These are phyloP conservation scores for Martiniozyma asiatica DNA, from an alignment of 1,139 yeast genomes.

Conservation along the genomic window DNA sequence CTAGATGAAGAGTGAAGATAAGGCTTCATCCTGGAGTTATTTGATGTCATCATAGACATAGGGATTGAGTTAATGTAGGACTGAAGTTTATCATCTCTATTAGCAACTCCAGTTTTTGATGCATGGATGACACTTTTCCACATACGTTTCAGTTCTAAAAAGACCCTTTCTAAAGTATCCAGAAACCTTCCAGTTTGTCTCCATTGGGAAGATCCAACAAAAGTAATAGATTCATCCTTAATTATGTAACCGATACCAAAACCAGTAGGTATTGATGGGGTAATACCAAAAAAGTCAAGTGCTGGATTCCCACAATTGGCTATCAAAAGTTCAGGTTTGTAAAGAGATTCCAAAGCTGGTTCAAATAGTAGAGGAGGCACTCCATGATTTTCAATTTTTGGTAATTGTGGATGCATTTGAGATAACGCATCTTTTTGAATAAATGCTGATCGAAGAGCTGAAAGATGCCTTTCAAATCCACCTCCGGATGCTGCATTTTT, in stretches of 20 bases:
- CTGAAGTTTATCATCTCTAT: constrained; percentile 17
- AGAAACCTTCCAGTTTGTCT: constrained; percentile 62
- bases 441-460: constrained; percentile 45
- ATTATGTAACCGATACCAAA: constrained; percentile 69
- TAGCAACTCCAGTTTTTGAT: constrained; percentile 6
- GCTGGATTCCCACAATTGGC: constrained; percentile 76
- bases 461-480: constrained; percentile 64
- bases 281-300: constrained; percentile 57
- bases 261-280: constrained; percentile 67
- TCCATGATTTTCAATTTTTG: constrained; percentile 12
- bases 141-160: constrained; percentile 38
- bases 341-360: constrained; percentile 23
- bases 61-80: constrained; percentile 20
- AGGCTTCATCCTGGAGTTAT: constrained; percentile 14
- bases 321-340: constrained; percentile 27
- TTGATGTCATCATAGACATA: constrained; percentile 20
- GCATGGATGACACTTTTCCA: constrained; percentile 24
- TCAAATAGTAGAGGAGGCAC: constrained; percentile 30
- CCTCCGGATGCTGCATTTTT: constrained; percentile 44
- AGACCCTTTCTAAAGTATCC: constrained; percentile 49
- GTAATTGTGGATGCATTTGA: constrained; percentile 25
- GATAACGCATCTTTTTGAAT: constrained; percentile 32
- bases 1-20: background rate
- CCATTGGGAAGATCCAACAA: constrained; percentile 54
- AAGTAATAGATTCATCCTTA: constrained; percentile 54